phyloP scores from a whole-genome alignment of 805 yeast species.

The Vanderwaltozyma yarrowii region DNA sequence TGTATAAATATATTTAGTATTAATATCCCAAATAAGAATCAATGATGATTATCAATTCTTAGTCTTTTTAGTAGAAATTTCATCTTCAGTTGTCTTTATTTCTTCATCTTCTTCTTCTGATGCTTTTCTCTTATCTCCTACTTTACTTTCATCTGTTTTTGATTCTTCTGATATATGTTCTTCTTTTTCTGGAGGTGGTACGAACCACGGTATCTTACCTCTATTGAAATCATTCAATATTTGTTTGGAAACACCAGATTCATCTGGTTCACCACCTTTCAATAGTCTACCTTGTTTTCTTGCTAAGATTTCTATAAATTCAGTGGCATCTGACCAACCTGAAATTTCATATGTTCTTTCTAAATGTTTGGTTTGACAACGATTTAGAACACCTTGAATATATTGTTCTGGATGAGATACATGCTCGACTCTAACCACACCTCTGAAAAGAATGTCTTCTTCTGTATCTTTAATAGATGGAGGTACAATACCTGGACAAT shows the following conservation, averaged over 20 bases:
- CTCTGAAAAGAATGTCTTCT: slow-evolving; percentile 86
- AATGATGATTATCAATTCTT: background rate
- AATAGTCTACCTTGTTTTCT: slow-evolving; percentile 85
- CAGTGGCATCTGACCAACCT: slow-evolving; percentile 75
- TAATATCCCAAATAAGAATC: no score
- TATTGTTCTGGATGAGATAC: slow-evolving; percentile 93
- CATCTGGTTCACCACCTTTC: slow-evolving; percentile 98
- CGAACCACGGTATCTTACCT: slow-evolving; percentile 98
- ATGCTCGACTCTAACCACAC: slow-evolving; percentile 98
- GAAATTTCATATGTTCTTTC: slow-evolving; percentile 92
- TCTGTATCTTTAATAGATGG: slow-evolving; percentile 85
- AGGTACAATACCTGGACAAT: slow-evolving; percentile 98
- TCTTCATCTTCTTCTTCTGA: slow-evolving; percentile 1
- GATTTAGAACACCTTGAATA: slow-evolving; percentile 73
- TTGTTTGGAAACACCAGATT: slow-evolving; percentile 81
- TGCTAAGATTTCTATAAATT: slow-evolving; percentile 83
- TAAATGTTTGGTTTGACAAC: slow-evolving; percentile 81
- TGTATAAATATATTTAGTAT: no score
- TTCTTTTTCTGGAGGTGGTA: slow-evolving; percentile 76
- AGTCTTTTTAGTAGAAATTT: background rate
- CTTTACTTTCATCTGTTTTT: background rate
- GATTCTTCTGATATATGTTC: slow-evolving; percentile 39
- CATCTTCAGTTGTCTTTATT: background rate
- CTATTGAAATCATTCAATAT: slow-evolving; percentile 90
- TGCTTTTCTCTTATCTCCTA: background rate